Evolutionary conservation across 306 rosid species (phyloP), one percentile per base, ranked within the genome.

Genomic region (Oemleria cerasiformis): DNA sequence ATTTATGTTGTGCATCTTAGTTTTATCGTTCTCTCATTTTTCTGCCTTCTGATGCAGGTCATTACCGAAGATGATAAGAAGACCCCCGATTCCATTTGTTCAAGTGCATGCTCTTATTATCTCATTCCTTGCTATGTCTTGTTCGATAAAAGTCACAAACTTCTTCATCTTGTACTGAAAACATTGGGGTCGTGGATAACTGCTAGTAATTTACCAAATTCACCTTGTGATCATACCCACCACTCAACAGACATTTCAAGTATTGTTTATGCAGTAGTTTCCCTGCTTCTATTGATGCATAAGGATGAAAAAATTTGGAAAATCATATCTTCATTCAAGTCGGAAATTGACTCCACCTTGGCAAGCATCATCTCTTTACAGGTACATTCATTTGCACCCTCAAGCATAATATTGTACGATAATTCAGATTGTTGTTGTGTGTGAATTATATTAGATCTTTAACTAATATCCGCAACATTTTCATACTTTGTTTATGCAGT

Each of bases 61-160:
- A 58, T 86, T 80, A 80, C 84, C 25, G 79, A 86, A 70, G 79
- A 76, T 69, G 81, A 73, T 50, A 77, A 67, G n/a, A 76, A 59
- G 65, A 43, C 16, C 61, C 40, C 66, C 4, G 54, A 71, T 15
- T 71, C 86, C 74, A 51, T 34, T 76, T 75, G 8, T 59, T 76
- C 20, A 50, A 81, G 59, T 39, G 47, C 82, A 40, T 62, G 44
- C 50, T 72, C 12, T 61, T 83, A 83, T 79, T 89, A 84, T 79
- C 59, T 85, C 53, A 64, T 80, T 25, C 98, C 98, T 68, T 92
- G 96, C 66, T 87, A 84, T 79, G 67, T 84, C 81, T 72, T 92
- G 84, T 89, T 92, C 74, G 86, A 82, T 71, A 85, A 78, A 68
- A 78, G 89, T 84, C 86, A 79, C 75, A 65, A 80, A 79, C 89